Evolutionary conservation across 352 stramenopile genomes (phyloP), one percentile per base, ranked within the genome.

Genomic region (Phytophthora agathidicida): DNA sequence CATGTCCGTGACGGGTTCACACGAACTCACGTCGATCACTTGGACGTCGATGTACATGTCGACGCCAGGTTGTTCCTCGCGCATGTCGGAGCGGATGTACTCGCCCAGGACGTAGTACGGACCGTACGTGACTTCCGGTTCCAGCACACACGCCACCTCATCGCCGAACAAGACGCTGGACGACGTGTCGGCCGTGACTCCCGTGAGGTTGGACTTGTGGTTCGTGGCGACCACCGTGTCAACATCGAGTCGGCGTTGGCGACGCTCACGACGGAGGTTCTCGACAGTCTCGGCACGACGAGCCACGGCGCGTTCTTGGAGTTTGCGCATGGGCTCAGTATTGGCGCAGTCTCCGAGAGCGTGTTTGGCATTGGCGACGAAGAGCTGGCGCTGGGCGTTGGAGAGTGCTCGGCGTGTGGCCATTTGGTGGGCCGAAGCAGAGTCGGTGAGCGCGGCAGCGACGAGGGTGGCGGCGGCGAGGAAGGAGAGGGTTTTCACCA

Each of bases 31-130:
- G 8, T 71, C 61, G 35, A 71, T 61, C 20, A 71, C 41, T 19
- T 71, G 61, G 11, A 66, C 7, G 19, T 65, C 61, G 14, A 60
- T 61, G 61, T 62, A 66, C 45, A 71, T 59, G 11, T 60, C 41
- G 22, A 71, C 24, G 14, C 61, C 61, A 2, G 32, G 7, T 31
- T 71, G 61, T 13, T 60, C 37, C 27, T 71, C 54, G 35, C 36
- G 47, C 47, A 72, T 67, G 28, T 67, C 49, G 26, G 43, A 48
- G 32, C 63, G 63, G 16, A 72, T 53, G 38, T 60, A 64, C 38
- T 68, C 56, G 20, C 63, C 50, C 3, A 35, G 16, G 23, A 72
- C 51, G 44, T 72, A 72, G 50, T 71, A 71, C 27, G 63, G 63
- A 3, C 63, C 63, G 19, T 72, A 53, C 5, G 63, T 72, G 16